Evolutionary conservation across 1,284 basidiomycete genomes (phyloP), one percentile per base, ranked within the genome.

Genomic region (Ustilago curta): DNA sequence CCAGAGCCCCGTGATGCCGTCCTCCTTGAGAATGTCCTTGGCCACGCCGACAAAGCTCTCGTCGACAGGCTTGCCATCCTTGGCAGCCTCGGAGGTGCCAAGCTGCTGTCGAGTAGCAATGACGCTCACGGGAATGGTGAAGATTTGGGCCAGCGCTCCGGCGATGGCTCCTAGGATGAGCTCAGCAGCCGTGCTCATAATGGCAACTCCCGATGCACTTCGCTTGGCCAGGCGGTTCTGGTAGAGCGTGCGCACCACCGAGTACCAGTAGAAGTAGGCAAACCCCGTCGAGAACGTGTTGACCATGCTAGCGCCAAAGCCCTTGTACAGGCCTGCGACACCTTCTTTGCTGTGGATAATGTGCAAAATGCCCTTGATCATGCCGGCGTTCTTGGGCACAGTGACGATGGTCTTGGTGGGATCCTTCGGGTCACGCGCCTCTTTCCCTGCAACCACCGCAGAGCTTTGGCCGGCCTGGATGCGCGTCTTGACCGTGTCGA

Each of bases 191-290:
- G 82, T 83, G 52, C 56, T 75, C 53, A 84, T 69, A 35, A 73
- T 47, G 9, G 67, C 73, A 6, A 75, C 59, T 23, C 67, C 75
- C 8, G 64, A 59, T 0, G 75, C 62, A n/a, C 67, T 63, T 11
- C 61, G 59, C 52, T 70, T 76, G 32, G 76, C 56, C 12, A 85
- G 35, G 18, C 77, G 72, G 31, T 72, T 69, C 54, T 81, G 73
- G 86, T 95, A 95, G 8, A 92, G 89, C 23, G 88, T 90, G 74
- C 94, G 90, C 29, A 98, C 92, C 84, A 94, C 88, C 27, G 94
- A 93, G 86, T 98, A 98, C 88, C 97, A 98, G 89, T 97, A 98
- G 88, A 99, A 99, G 88, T 99, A 99, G 21, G 97, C 95, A 83
- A 96, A 97, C 89, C 97, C 96, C 76, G 82, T 87, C 92, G 91